Evolutionary conservation across 805 yeast species (phyloP), one percentile per base, ranked within the genome.

Genomic region (Candida krabiensis): DNA sequence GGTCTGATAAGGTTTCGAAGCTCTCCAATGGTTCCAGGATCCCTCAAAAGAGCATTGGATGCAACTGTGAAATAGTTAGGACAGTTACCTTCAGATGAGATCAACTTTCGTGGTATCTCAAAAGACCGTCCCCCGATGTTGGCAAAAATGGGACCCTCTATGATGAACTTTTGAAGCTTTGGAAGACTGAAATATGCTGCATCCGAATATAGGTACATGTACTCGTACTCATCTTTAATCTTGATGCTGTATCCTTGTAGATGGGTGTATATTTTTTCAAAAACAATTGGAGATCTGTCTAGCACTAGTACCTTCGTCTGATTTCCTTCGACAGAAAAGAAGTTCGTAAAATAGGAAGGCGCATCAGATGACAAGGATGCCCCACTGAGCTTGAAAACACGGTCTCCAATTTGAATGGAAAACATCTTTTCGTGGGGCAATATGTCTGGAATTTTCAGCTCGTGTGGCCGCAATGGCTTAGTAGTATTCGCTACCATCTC

Each of bases 311-410:
- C 62, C 27, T 65, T 67, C 7, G 55, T 55, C 13, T 60, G 52
- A 41, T 71, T 72, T 3, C 50, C 51, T 17, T 53, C 66, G 15
- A 64, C 53, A 4, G 52, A 49, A 57, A 89, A 89, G 63, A 69
- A 86, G 19, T 73, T 68, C 2, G 96, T 87, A 66, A 89, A 90
- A 57, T 85, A 88, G 4, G 95, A 86, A 0, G 97, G 97, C 0
- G 83, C 82, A 62, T 89, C 96, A 2, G 85, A 84, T 18, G 88
- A 83, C 26, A 89, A 62, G 2, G 96, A 86, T 0, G 93, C 90
- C 1, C 96, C 96, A 53, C 88, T 80, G 13, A 83, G 50, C n/a
- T 70, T 66, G 58, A 80, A 88, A 18, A 77, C 47, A 46, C 68
- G 69, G 28, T 69, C 72, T 0, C 95, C 95, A 9, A 87, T 79